A percentile compares a stretch with the other conserved stretches of the same genome.
Evolutionary conservation across 192 early-diverging fungal species (phyloP).

Genomic region (Backusella morwellensis): DNA sequence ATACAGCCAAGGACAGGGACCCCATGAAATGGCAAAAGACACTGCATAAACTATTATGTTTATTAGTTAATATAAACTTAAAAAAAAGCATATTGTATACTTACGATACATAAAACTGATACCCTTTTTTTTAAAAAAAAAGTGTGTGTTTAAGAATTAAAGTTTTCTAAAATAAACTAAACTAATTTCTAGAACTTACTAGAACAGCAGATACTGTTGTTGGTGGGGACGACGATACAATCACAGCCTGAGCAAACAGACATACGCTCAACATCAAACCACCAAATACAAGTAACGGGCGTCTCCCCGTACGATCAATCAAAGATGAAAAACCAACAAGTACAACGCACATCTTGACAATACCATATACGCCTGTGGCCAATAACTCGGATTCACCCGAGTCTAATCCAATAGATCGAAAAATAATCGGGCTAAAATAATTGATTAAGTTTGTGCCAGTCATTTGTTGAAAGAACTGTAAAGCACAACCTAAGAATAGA

Average conservation of each 20-base stretch:
- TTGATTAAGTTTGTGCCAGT: constrained; percentile 39
- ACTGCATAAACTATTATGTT: constrained; percentile 44
- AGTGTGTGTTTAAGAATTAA: neutral
- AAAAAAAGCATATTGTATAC: neutral
- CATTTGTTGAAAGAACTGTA: constrained; percentile 69
- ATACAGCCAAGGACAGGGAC: constrained; percentile 72
- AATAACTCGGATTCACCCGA: constrained; percentile 27
- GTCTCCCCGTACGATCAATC: constrained; percentile 67
- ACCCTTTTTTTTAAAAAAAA: neutral
- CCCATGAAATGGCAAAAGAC: constrained; percentile 71
- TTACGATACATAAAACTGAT: constrained; percentile 19
- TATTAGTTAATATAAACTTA: neutral
- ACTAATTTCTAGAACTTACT: constrained; percentile 9
- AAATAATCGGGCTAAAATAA: constrained; percentile 57
- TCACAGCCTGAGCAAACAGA: constrained; percentile 15
- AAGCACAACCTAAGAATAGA: constrained; percentile 57
- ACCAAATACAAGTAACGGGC: constrained; percentile 57
- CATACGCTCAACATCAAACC: constrained; percentile 26
- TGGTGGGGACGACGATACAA: neutral
- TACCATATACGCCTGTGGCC: constrained; percentile 38
- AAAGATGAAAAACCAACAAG: constrained; percentile 49
- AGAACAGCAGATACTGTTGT: neutral
- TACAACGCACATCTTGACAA: constrained; percentile 29
- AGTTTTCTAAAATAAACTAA: neutral
- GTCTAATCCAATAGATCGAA: constrained; percentile 26